phyloP scores from a whole-genome alignment of 768 basidiomycete species.

The Agaricus subrufescens region DNA sequence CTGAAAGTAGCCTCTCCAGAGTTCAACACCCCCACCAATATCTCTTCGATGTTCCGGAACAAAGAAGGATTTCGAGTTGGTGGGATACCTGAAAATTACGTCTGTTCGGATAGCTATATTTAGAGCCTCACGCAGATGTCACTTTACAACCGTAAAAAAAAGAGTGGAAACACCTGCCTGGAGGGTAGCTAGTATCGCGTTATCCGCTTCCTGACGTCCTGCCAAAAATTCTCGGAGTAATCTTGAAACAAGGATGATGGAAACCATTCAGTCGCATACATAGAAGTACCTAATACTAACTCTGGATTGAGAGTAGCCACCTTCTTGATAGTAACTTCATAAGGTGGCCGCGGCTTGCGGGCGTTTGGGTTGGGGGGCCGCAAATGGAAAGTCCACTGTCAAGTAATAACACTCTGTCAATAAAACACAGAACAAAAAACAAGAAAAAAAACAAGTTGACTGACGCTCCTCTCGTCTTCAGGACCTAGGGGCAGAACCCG shows the following conservation, averaged over 20 bases:
- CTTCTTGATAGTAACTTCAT: slow-evolving; percentile 58
- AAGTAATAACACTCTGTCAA: not conserved
- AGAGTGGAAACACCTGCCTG: slow-evolving; percentile 36
- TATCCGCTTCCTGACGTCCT: slow-evolving; percentile 66
- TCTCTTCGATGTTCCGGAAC: slow-evolving; percentile 51
- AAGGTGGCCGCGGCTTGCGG: slow-evolving; percentile 50
- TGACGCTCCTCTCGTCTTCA: slow-evolving; percentile 45
- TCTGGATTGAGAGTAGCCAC: slow-evolving; percentile 43
- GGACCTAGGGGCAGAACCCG: slow-evolving; percentile 57
- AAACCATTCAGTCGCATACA: not conserved
- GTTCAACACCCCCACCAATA: slow-evolving; percentile 59
- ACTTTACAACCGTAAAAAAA: not conserved
- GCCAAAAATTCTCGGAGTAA: slow-evolving; percentile 57
- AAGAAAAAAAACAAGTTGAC: not conserved
- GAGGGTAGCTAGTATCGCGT: slow-evolving; percentile 57
- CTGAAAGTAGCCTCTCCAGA: slow-evolving; percentile 84
- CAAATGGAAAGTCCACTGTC: slow-evolving; percentile 40
- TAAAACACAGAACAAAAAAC: no score
- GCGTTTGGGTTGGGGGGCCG: slow-evolving; percentile 44
- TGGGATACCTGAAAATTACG: slow-evolving; percentile 65
- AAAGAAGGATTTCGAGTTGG: slow-evolving; percentile 77
- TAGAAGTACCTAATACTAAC: slow-evolving; percentile 13
- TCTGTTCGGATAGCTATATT: slow-evolving; percentile 83
- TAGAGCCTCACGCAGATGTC: slow-evolving; percentile 43
- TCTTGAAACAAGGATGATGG: slow-evolving; percentile 28